These are phyloP conservation scores for Gossypium gossypioides DNA, from an alignment of 441 rosid species.

Conservation along the genomic window DNA sequence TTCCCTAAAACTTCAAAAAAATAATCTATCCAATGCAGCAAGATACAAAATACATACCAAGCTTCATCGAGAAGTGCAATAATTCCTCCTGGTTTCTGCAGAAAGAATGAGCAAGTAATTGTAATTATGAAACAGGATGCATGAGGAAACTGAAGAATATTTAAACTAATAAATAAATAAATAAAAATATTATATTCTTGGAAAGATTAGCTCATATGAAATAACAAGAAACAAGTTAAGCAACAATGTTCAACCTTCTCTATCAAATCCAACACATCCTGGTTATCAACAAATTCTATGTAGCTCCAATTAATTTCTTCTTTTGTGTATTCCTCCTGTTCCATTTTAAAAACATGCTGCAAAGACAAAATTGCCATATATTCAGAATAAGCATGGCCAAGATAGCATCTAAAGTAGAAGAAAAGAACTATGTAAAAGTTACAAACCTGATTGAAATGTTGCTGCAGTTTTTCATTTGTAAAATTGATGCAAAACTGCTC, in stretches of 20 bases:
- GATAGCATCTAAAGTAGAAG: background rate
- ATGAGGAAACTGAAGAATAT: background rate
- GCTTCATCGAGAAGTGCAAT: slow-evolving; percentile 80
- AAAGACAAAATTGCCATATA: slow-evolving; percentile 19
- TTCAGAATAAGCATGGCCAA: slow-evolving; percentile 18
- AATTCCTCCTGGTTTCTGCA: slow-evolving; percentile 78
- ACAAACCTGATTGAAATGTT: slow-evolving; percentile 2
- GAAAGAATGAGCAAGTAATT: slow-evolving; percentile 15
- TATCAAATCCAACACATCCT: slow-evolving; percentile 63
- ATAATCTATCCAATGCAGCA: background rate
- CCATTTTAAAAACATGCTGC: slow-evolving; percentile 80
- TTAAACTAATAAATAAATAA: background rate
- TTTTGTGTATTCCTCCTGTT: slow-evolving; percentile 65
- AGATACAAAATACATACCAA: slow-evolving; percentile 38
- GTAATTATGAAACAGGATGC: background rate
- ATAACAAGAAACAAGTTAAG: slow-evolving; percentile 5
- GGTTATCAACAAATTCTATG: slow-evolving; percentile 68
- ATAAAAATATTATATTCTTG: background rate
- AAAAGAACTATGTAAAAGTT: background rate
- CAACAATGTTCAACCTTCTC: slow-evolving; percentile 37
- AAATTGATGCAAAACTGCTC: slow-evolving; percentile 75
- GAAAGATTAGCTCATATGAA: background rate
- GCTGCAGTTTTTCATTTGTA: background rate
- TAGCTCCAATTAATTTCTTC: slow-evolving; percentile 75
- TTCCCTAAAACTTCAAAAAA: background rate